phyloP scores from a whole-genome alignment of 371 early-diverging fungal species.

The Rhizopus delemar region DNA sequence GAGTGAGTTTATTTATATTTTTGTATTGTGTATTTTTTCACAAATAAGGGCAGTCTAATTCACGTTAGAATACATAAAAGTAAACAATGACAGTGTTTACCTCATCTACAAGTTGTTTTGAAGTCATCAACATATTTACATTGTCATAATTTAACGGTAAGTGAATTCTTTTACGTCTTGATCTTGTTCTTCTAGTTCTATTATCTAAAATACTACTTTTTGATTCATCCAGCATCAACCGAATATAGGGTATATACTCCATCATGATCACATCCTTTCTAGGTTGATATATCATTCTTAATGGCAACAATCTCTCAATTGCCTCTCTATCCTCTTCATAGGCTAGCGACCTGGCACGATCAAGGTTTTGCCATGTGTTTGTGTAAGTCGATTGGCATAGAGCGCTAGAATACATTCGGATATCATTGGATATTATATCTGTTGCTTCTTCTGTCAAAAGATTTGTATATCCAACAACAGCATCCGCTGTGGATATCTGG shows the following conservation, averaged over 20 bases:
- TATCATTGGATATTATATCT: not conserved
- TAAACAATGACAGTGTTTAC: not conserved
- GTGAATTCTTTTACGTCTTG: slow-evolving; percentile 19
- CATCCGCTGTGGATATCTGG: slow-evolving; percentile 6
- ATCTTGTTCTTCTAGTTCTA: slow-evolving; percentile 11
- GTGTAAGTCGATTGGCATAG: not conserved
- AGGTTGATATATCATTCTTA: slow-evolving; percentile 4
- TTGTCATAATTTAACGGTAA: slow-evolving; percentile 17
- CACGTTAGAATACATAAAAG: too few species aligned
- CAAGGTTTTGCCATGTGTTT: not conserved
- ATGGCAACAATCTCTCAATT: slow-evolving; percentile 7
- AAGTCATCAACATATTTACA: slow-evolving; percentile 4
- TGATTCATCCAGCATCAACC: slow-evolving; percentile 14
- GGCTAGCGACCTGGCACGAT: not conserved
- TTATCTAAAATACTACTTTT: not conserved
- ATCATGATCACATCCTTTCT: slow-evolving; percentile 8
- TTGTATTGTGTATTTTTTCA: too few species aligned
- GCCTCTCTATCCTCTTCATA: slow-evolving; percentile 17
- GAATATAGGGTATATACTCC: slow-evolving; percentile 27
- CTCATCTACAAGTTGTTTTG: slow-evolving; percentile 13
- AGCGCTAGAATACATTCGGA: not conserved
- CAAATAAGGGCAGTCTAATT: too few species aligned
- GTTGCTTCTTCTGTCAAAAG: slow-evolving; percentile 7
- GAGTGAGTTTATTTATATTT: too few species aligned
- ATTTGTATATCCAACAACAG: slow-evolving; percentile 17